Evolutionary conservation across 768 basidiomycete species (phyloP), one percentile per base, ranked within the genome.

Genomic region (Suillus decipiens): DNA sequence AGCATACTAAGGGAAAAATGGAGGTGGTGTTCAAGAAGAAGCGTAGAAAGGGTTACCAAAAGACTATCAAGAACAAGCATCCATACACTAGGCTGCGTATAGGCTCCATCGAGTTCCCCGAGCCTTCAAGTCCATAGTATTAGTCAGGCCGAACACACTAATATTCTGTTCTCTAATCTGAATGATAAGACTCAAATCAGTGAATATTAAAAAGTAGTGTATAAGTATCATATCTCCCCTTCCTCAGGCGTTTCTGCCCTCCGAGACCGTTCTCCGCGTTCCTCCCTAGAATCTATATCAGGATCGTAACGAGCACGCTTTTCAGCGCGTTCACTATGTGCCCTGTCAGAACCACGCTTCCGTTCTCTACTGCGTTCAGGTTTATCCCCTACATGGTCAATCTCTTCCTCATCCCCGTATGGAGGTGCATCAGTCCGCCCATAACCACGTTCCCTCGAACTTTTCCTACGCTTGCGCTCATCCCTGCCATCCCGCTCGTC

Each of bases 21-120:
- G 92, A 96, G 77, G 84, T 81, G 69, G 91, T 92, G 61, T 86
- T 96, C 79, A 97, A 98, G 83, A 96, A 96, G 82, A 99, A 99
- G 82, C 81, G 95, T 78, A 89, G 97, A 88, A 98, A 99, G 82
- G 95, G 96, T 11, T 99, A 99, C 79, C 87, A 92, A 78, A 93
- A 93, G 79, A 95, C 93, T 9, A 93, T 98, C 67, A 84, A 87
- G 74, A 90, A 94, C 76, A 99, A 98, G 77, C 94, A 95, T 73
- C 91, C 90, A 2, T 99, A 92, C 80, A 99, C 96, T n/a, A 86
- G 95, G 72, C 83, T 99, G 63, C 84, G 96, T 59, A 90, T 99
- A 67, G 95, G 95, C 22, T 83, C 89, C 53, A 95, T 99, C 67
- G 74, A 81, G 58, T 76, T 89, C 64, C 68, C 75, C 54, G 70